Evolutionary conservation across 2,329 filamentous ascomycete genomes (phyloP).

Genomic region (Niveomyces coronatus): DNA sequence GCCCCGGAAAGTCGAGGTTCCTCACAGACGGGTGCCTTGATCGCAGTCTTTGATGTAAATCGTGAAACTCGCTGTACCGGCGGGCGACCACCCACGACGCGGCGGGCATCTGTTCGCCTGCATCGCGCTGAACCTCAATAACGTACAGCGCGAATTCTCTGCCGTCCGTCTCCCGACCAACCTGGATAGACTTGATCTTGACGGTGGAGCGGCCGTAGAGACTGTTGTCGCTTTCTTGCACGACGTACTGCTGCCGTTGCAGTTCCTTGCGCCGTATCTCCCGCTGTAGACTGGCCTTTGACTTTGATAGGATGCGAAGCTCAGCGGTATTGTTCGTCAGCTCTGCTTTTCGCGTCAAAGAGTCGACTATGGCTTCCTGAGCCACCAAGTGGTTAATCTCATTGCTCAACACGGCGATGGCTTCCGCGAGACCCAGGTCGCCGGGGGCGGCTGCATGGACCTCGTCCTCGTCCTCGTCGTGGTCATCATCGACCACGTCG

Average conservation of each 20-base stretch:
- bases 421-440: slow-evolving; percentile 85
- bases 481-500: slow-evolving; percentile 49
- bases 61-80: slow-evolving; percentile 93
- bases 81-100: slow-evolving; percentile 89
- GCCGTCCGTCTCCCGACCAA: slow-evolving; percentile 83
- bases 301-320: slow-evolving; percentile 83
- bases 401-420: slow-evolving; percentile 75
- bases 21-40: slow-evolving; percentile 79
- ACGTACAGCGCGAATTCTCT: slow-evolving; percentile 91
- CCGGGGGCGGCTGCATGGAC: slow-evolving; percentile 92
- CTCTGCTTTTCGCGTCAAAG: slow-evolving; percentile 86
- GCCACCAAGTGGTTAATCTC: slow-evolving; percentile 83
- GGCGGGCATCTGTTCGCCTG: slow-evolving; percentile 93
- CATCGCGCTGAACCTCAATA: slow-evolving; percentile 80
- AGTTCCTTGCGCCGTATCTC: slow-evolving; percentile 92
- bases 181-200: slow-evolving; percentile 84
- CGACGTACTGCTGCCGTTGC: slow-evolving; percentile 90
- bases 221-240: slow-evolving; percentile 97
- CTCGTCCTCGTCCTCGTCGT: slow-evolving; percentile 59
- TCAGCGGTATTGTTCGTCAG: slow-evolving; percentile 95
- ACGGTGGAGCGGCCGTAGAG: slow-evolving; percentile 85
- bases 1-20: slow-evolving; percentile 80
- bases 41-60: slow-evolving; percentile 82
- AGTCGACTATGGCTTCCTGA: slow-evolving; percentile 86
- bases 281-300: slow-evolving; percentile 81